A percentile compares a stretch with the other conserved stretches of the same genome.
Evolutionary conservation across 371 early-diverging fungal species (phyloP).

Genomic region (Chytridium lagenaria): DNA sequence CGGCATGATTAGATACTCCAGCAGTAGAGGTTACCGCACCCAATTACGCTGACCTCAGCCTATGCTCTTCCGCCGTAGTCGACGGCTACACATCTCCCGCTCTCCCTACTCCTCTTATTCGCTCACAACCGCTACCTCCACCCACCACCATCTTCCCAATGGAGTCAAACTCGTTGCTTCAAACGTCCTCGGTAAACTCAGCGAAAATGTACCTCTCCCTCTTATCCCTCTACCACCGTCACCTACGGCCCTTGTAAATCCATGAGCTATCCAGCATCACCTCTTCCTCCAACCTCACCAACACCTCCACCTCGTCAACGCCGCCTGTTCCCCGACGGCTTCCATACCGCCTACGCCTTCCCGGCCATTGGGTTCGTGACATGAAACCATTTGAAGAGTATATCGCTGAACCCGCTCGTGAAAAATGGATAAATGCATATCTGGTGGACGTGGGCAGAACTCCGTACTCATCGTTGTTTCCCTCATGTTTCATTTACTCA

Average conservation of each 20-base stretch:
- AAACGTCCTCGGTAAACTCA: not conserved
- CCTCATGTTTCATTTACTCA: not conserved
- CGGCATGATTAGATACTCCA: too few relatives aligned
- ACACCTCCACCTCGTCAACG: too few relatives aligned
- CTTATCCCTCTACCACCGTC: conserved; percentile 3
- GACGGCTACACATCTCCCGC: not conserved
- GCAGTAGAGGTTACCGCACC: not conserved
- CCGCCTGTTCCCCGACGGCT: not conserved
- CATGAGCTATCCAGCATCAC: not conserved
- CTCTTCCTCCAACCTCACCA: not conserved
- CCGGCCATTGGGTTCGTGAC: not conserved
- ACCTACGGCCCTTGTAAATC: not conserved
- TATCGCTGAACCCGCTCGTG: not conserved
- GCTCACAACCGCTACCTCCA: not conserved
- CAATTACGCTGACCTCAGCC: not conserved
- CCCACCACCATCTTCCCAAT: not conserved
- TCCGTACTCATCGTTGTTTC: not conserved
- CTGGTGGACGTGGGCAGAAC: not conserved
- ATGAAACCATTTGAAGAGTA: not conserved
- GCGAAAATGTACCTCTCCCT: not conserved
- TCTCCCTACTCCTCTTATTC: not conserved
- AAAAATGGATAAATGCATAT: not conserved
- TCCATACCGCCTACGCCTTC: not conserved
- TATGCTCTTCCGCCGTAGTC: conserved; percentile 6
- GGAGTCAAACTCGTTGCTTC: not conserved